Evolutionary conservation across 148 eudicot species (phyloP).

Genomic region (Camellia granthamiana): DNA sequence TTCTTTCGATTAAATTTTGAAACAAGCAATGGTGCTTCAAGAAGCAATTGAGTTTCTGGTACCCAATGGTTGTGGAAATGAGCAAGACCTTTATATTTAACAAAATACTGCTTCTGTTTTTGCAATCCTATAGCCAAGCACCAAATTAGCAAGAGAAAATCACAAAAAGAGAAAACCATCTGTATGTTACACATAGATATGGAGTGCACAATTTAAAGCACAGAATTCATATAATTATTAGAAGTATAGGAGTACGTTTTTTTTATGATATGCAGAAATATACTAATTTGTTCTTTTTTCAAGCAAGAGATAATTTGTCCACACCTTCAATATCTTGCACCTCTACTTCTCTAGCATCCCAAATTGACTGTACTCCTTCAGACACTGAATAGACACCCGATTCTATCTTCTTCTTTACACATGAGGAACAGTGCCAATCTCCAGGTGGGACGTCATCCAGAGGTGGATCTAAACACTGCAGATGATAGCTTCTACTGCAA

Average conservation of each 20-base stretch:
- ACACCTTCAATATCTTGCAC: slow-evolving; percentile 29
- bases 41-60: slow-evolving; percentile 49
- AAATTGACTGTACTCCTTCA: slow-evolving; percentile 59
- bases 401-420: slow-evolving; percentile 48
- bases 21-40: slow-evolving; percentile 50
- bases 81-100: slow-evolving; percentile 84
- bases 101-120: slow-evolving; percentile 61
- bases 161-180: slow-evolving; percentile 16
- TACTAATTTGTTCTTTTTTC: neutral
- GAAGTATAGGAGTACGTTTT: neutral
- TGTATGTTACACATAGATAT: neutral
- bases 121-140: slow-evolving; percentile 38
- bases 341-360: slow-evolving; percentile 63
- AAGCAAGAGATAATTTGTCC: neutral
- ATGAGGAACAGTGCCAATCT: slow-evolving; percentile 41
- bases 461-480: slow-evolving; percentile 48
- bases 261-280: neutral
- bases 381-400: slow-evolving; percentile 59
- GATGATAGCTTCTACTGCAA: slow-evolving; percentile 56
- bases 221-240: neutral
- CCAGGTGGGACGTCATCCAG: slow-evolving; percentile 35
- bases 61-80: slow-evolving; percentile 77
- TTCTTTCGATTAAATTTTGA: slow-evolving; percentile 31
- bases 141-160: slow-evolving; percentile 8
- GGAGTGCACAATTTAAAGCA: neutral